Evolutionary conservation across 2,329 filamentous ascomycete genomes (phyloP).

Genomic region (Thelonectria olida): DNA sequence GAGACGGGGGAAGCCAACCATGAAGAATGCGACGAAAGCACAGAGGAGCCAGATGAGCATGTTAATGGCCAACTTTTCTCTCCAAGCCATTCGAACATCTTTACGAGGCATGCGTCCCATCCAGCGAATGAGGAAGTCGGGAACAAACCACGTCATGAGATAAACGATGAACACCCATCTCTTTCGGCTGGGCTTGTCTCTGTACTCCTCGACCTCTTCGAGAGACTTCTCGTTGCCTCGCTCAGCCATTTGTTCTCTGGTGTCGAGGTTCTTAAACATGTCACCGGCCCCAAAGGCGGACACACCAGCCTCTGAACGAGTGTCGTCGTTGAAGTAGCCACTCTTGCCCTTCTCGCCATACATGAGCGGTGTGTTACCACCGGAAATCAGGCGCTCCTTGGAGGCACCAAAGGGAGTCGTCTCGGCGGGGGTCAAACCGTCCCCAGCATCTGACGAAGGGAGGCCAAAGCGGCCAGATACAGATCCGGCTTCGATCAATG

Average conservation of each 20-base stretch:
- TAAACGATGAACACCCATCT: conserved; percentile 90
- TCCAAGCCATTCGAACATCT: conserved; percentile 92
- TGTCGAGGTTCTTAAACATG: conserved; percentile 98
- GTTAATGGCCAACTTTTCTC: conserved; percentile 98
- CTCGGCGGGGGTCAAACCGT: conserved; percentile 66
- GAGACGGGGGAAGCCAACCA: conserved; percentile 84
- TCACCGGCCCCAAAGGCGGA: conserved; percentile 93
- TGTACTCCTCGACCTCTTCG: conserved; percentile 87
- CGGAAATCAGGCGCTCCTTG: conserved; percentile 66
- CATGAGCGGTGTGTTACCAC: conserved; percentile 65
- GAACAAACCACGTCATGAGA: conserved; percentile 84
- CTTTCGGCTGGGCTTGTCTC: conserved; percentile 81
- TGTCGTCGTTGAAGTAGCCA: conserved; percentile 89
- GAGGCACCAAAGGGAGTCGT: conserved; percentile 70
- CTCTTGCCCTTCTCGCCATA: conserved; percentile 79
- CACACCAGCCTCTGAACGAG: conserved; percentile 88
- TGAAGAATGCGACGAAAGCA: conserved; percentile 82
- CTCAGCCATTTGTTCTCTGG: conserved; percentile 92
- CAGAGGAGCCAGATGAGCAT: conserved; percentile 94
- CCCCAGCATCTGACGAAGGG: conserved; percentile 66
- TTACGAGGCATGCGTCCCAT: conserved; percentile 89
- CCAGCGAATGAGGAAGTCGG: conserved; percentile 81
- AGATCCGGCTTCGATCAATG: conserved; percentile 71
- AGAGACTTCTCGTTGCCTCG: conserved; percentile 91
- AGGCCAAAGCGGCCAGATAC: conserved; percentile 52